Conservation (phyloP, 495 filamentous ascomycete genomes). For the Aspergillus coremiiformis region DNA sequence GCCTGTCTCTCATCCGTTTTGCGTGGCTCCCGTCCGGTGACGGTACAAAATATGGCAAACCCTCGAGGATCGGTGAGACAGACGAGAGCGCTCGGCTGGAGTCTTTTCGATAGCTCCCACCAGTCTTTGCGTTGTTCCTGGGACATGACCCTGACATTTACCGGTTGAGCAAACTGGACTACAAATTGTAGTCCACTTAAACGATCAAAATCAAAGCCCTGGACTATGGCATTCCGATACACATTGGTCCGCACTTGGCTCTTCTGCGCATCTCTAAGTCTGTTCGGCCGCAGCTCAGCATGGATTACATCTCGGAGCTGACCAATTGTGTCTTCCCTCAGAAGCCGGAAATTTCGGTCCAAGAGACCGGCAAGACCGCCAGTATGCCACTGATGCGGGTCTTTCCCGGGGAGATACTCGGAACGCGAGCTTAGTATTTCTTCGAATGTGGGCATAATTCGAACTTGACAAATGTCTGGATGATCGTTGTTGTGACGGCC, state of each 20-base stretch:
- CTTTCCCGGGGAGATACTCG: conserved; percentile 53
- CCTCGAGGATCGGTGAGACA: conserved; percentile 47
- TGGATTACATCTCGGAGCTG: conserved; percentile 30
- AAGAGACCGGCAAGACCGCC: conserved; percentile 52
- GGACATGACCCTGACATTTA: conserved; percentile 19
- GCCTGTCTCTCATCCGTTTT: conserved; percentile 1
- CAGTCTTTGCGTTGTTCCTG: conserved; percentile 42
- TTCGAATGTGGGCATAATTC: conserved; percentile 54
- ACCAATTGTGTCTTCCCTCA: conserved; percentile 34
- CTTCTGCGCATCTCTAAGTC: background rate
- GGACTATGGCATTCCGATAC: conserved; percentile 34
- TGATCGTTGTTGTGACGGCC: conserved; percentile 63
- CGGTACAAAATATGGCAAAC: conserved; percentile 47
- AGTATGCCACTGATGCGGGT: conserved; percentile 47
- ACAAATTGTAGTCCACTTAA: conserved; percentile 48
- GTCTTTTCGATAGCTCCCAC: conserved; percentile 52
- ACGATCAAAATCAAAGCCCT: conserved; percentile 35
- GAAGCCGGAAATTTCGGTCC: conserved; percentile 56
- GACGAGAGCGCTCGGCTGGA: conserved; percentile 51
- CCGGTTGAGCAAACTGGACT: conserved; percentile 50
- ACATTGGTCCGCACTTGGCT: conserved; percentile 22
- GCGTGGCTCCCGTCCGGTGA: conserved; percentile 27
- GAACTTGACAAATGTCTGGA: conserved; percentile 49
- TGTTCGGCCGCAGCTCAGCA: conserved; percentile 3
- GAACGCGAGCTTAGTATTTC: conserved; percentile 47